Conservation (phyloP, 805 yeast genomes). For the Candida tibetensis region DNA sequence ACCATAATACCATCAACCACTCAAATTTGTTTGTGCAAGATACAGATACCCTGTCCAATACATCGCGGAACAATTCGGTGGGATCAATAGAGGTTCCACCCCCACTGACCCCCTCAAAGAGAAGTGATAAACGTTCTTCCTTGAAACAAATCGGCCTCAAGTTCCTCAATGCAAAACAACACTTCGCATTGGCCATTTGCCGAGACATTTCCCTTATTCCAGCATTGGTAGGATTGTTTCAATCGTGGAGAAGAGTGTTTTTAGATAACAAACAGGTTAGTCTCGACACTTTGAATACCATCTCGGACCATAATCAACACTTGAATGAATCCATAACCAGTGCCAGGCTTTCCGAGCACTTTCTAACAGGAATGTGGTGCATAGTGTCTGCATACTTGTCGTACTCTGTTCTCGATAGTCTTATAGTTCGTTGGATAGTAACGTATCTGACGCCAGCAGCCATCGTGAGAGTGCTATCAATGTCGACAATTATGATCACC, state of each 20-base stretch:
- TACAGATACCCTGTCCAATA: slow-evolving; percentile 2
- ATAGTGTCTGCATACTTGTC: slow-evolving; percentile 81
- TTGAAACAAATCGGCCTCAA: slow-evolving; percentile 62
- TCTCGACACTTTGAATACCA: slow-evolving; percentile 1
- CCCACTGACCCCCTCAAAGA: background rate
- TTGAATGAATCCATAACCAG: slow-evolving; percentile 35
- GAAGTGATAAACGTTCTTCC: slow-evolving; percentile 21
- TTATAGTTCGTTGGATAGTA: slow-evolving; percentile 92
- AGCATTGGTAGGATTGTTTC: slow-evolving; percentile 53
- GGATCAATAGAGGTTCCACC: background rate
- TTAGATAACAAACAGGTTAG: slow-evolving; percentile 8
- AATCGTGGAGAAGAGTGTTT: slow-evolving; percentile 40
- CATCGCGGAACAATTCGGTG: slow-evolving; percentile 1
- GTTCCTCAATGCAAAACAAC: slow-evolving; percentile 72
- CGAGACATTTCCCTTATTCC: slow-evolving; percentile 75
- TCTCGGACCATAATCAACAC: slow-evolving; percentile 3
- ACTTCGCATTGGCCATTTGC: slow-evolving; percentile 71
- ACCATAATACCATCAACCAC: too few relatives aligned
- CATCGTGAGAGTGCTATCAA: slow-evolving; percentile 77
- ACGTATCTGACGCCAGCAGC: slow-evolving; percentile 88
- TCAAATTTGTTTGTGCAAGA: background rate
- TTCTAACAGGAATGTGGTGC: slow-evolving; percentile 90
- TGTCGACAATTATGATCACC: slow-evolving; percentile 70
- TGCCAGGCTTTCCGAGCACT: slow-evolving; percentile 73
- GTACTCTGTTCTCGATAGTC: slow-evolving; percentile 79